Percentiles rank a stretch among this genome's conserved stretches.
Evolutionary conservation across 2,329 filamentous ascomycete species (phyloP).

Genomic region (Hymenoscyphus infarciens): DNA sequence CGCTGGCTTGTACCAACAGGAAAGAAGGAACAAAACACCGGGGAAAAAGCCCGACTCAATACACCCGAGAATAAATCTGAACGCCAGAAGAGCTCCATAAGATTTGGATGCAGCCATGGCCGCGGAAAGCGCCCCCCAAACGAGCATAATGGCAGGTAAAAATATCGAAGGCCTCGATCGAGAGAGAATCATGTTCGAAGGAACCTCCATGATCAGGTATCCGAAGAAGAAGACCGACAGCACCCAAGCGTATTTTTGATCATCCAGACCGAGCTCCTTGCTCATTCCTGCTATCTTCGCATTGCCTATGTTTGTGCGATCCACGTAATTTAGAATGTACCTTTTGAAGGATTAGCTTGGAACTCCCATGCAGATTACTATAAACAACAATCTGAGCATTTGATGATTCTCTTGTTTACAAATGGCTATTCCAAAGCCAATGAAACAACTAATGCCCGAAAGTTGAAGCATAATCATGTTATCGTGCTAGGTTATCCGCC

Average conservation of each 20-base stretch:
- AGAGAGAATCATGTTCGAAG: conserved; percentile 46
- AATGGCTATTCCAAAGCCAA: not conserved
- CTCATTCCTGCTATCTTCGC: conserved; percentile 53
- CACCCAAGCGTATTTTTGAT: conserved; percentile 21
- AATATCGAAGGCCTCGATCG: conserved; percentile 44
- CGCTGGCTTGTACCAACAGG: conserved; percentile 52
- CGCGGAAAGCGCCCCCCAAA: conserved; percentile 49
- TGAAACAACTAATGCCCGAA: not conserved
- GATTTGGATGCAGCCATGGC: conserved; percentile 48
- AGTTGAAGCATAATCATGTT: no score
- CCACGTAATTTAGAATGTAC: conserved; percentile 52
- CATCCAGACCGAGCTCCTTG: conserved; percentile 40
- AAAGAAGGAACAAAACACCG: conserved; percentile 50
- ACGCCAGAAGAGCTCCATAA: conserved; percentile 46
- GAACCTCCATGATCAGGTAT: conserved; percentile 47
- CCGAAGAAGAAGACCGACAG: conserved; percentile 45
- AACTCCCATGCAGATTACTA: no score
- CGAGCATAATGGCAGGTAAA: conserved; percentile 41
- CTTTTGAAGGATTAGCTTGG: not conserved
- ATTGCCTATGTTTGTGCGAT: conserved; percentile 51
- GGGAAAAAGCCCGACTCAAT: conserved; percentile 51
- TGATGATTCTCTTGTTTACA: not conserved
- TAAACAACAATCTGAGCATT: no score
- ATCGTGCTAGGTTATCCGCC: not conserved
- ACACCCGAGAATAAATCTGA: conserved; percentile 48